These are phyloP conservation scores for Postia placenta DNA, from an alignment of 768 basidiomycete genomes.

Conservation along the genomic window DNA sequence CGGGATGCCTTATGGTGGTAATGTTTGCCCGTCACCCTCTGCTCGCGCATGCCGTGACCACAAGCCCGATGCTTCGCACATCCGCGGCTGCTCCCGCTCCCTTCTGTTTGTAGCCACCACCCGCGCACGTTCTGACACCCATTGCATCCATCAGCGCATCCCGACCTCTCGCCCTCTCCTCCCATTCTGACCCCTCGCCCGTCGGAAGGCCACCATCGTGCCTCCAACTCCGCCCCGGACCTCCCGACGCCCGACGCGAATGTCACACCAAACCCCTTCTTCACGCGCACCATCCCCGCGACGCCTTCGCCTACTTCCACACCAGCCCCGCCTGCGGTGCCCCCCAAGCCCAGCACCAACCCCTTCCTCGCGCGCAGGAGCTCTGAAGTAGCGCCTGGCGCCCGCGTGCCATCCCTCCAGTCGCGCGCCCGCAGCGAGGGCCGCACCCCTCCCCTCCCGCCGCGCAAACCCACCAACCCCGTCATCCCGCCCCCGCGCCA, in stretches of 20 bases:
- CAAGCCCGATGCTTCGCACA: too few species aligned
- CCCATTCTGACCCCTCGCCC: neutral
- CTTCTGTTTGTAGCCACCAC: too few species aligned
- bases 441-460: conserved; percentile 41
- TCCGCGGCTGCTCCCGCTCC: too few species aligned
- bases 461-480: conserved; percentile 37
- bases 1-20: too few species aligned
- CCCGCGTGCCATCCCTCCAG: neutral
- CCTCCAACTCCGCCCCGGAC: conserved; percentile 1
- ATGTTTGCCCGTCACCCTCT: too few species aligned
- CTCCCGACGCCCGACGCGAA: conserved; percentile 13
- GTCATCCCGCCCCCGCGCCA: conserved; percentile 35
- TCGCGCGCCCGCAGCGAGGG: conserved; percentile 2
- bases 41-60: too few species aligned
- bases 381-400: conserved; percentile 11
- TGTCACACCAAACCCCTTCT: conserved; percentile 1
- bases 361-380: conserved; percentile 31
- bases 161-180: neutral
- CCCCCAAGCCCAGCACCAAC: conserved; percentile 28
- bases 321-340: conserved; percentile 12
- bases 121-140: too few species aligned
- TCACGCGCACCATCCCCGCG: neutral
- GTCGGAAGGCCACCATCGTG: neutral
- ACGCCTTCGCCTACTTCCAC: conserved; percentile 3
- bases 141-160: too few species aligned